These are phyloP conservation scores for Aspergillus vadensis DNA, from an alignment of 2,329 filamentous ascomycete species.

Conservation along the genomic window DNA sequence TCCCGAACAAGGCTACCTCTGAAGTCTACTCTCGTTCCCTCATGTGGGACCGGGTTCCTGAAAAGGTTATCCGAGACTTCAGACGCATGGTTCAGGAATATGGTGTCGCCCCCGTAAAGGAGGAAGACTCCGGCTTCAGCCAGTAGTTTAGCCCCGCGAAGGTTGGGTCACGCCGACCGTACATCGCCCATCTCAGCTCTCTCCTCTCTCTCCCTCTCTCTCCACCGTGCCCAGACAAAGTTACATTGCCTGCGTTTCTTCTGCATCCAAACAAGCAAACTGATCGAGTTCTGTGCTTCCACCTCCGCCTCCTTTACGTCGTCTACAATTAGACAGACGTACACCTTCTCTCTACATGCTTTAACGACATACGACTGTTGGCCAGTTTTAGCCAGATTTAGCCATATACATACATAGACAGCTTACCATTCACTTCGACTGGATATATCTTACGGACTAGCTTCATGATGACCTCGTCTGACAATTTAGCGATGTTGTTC, in stretches of 20 bases:
- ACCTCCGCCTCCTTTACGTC: conserved; percentile 17
- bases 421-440: conserved; percentile 26
- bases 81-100: conserved; percentile 84
- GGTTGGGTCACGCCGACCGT: conserved; percentile 6
- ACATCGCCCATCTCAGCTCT: conserved; percentile 10
- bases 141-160: conserved; percentile 15
- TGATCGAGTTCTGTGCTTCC: conserved; percentile 16
- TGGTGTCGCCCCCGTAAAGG: conserved; percentile 44
- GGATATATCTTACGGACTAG: conserved; percentile 26
- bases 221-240: conserved; percentile 17
- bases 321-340: conserved; percentile 5
- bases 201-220: conserved; percentile 1
- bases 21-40: conserved; percentile 92
- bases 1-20: conserved; percentile 60
- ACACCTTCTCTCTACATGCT: conserved; percentile 9
- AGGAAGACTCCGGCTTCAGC: conserved; percentile 28
- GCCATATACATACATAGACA: conserved; percentile 31
- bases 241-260: conserved; percentile 14
- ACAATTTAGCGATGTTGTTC: conserved; percentile 28
- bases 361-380: conserved; percentile 23
- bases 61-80: conserved; percentile 89
- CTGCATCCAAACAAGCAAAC: conserved; percentile 8
- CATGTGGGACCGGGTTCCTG: conserved; percentile 90
- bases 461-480: conserved; percentile 19
- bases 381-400: conserved; percentile 26